These are phyloP conservation scores for Fusarium sp. DNA, from an alignment of 2,329 filamentous ascomycete genomes.

Conservation along the genomic window DNA sequence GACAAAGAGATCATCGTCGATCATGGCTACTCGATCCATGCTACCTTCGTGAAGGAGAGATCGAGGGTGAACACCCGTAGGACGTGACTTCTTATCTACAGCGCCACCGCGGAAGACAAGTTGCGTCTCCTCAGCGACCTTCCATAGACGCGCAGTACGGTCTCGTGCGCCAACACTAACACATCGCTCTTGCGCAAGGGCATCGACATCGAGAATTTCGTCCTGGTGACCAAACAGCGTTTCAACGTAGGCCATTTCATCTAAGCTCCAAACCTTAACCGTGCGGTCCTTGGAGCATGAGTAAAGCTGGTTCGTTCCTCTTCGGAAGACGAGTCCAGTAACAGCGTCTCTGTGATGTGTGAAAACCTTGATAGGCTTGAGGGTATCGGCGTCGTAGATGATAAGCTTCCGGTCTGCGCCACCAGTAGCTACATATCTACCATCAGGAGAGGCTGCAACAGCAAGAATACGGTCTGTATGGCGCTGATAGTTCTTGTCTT, in stretches of 20 bases:
- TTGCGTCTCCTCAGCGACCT: slow-evolving; percentile 94
- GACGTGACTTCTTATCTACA: slow-evolving; percentile 61
- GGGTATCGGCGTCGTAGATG: slow-evolving; percentile 83
- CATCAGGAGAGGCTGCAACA: slow-evolving; percentile 88
- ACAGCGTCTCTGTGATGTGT: slow-evolving; percentile 92
- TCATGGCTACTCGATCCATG: slow-evolving; percentile 90
- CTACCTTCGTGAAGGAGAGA: slow-evolving; percentile 78
- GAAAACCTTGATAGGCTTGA: slow-evolving; percentile 85
- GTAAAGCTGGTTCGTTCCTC: slow-evolving; percentile 91
- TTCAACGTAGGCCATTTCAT: slow-evolving; percentile 93
- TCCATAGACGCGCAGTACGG: slow-evolving; percentile 92
- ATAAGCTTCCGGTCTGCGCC: slow-evolving; percentile 86
- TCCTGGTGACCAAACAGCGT: slow-evolving; percentile 97
- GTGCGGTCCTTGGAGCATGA: slow-evolving; percentile 91
- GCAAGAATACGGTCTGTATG: slow-evolving; percentile 84
- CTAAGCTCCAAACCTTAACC: slow-evolving; percentile 93
- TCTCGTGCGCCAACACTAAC: slow-evolving; percentile 91
- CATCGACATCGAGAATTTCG: slow-evolving; percentile 83
- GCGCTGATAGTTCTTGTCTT: slow-evolving; percentile 75
- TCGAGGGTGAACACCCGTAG: slow-evolving; percentile 56
- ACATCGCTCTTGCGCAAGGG: slow-evolving; percentile 86
- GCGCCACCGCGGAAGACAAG: slow-evolving; percentile 92
- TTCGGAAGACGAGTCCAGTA: slow-evolving; percentile 84
- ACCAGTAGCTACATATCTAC: slow-evolving; percentile 90
- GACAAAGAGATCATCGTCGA: slow-evolving; percentile 89